phyloP scores from a whole-genome alignment of 305 asterid genomes.

The Rubia tinctorum region DNA sequence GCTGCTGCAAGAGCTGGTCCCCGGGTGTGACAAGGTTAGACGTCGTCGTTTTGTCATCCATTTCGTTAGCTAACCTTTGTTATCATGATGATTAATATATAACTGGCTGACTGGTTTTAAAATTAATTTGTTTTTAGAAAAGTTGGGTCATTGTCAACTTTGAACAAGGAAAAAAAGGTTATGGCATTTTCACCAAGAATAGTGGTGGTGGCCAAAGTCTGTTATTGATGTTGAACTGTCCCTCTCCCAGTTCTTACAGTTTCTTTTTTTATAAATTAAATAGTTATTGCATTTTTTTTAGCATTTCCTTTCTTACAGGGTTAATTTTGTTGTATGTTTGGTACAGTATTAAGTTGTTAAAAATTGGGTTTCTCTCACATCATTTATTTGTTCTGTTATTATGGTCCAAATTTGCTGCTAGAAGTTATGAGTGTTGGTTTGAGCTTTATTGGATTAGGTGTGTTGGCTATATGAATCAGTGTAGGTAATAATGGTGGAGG shows the following conservation, averaged over 20 bases:
- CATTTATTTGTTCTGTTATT: background rate
- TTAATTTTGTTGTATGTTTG: conserved; percentile 28
- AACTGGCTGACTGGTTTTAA: background rate
- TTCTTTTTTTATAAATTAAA: background rate
- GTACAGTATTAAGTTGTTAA: conserved; percentile 9
- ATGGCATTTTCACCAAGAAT: conserved; percentile 50
- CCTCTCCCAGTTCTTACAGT: conserved; percentile 39
- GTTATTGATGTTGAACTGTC: conserved; percentile 49
- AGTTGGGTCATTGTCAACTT: conserved; percentile 49
- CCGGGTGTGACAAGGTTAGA: conserved; percentile 95
- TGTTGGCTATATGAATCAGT: background rate
- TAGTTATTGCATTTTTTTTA: background rate
- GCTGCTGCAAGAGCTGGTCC: conserved; percentile 92
- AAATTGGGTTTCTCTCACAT: conserved; percentile 10
- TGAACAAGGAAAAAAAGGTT: conserved; percentile 38
- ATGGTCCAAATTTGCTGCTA: conserved; percentile 12
- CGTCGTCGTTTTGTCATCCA: conserved; percentile 22
- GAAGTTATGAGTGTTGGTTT: conserved; percentile 8
- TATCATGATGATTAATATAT: conserved; percentile 25
- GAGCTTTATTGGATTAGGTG: conserved; percentile 2
- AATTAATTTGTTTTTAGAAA: no score
- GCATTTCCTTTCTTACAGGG: conserved; percentile 29
- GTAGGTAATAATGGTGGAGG: no score
- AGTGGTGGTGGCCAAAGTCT: conserved; percentile 33
- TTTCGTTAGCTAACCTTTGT: conserved; percentile 6